A percentile compares a stretch with the other conserved stretches of the same genome.
These are phyloP conservation scores for Neurospora crassa DNA, from an alignment of 2,329 filamentous ascomycete genomes.

Conservation along the genomic window DNA sequence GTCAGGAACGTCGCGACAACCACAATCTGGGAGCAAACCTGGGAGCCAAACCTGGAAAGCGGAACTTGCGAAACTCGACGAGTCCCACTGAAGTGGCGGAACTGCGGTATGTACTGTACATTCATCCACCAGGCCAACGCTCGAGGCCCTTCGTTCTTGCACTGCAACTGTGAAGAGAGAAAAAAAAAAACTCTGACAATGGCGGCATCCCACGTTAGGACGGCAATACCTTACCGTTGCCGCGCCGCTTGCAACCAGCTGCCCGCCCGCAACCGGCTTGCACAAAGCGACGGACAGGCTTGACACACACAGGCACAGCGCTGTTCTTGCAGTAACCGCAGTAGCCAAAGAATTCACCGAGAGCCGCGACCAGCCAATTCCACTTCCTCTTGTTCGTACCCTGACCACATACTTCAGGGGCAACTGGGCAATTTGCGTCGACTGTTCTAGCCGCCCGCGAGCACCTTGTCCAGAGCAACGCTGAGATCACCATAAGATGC, in stretches of 20 bases:
- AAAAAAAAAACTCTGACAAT: background rate
- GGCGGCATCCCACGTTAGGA: background rate
- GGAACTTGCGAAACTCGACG: background rate
- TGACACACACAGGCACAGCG: background rate
- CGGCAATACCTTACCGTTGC: background rate
- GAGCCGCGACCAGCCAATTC: background rate
- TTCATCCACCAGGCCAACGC: background rate
- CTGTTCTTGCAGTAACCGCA: background rate
- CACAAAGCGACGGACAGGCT: background rate
- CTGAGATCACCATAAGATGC: background rate
- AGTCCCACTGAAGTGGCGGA: background rate
- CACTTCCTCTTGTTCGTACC: background rate
- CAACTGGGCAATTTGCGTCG: background rate
- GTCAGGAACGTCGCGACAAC: background rate
- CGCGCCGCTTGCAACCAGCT: background rate
- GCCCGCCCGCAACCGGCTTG: background rate
- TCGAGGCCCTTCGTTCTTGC: background rate
- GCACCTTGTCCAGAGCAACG: background rate
- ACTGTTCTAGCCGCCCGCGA: background rate
- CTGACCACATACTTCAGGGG: background rate
- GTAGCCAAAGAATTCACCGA: background rate
- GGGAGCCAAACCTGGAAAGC: background rate
- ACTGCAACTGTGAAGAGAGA: background rate
- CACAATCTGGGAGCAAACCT: background rate
- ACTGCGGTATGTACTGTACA: background rate